A percentile compares a stretch with the other conserved stretches of the same genome.
phyloP scores from a whole-genome alignment of 805 yeast species.

The Yarrowia phangngaensis region DNA sequence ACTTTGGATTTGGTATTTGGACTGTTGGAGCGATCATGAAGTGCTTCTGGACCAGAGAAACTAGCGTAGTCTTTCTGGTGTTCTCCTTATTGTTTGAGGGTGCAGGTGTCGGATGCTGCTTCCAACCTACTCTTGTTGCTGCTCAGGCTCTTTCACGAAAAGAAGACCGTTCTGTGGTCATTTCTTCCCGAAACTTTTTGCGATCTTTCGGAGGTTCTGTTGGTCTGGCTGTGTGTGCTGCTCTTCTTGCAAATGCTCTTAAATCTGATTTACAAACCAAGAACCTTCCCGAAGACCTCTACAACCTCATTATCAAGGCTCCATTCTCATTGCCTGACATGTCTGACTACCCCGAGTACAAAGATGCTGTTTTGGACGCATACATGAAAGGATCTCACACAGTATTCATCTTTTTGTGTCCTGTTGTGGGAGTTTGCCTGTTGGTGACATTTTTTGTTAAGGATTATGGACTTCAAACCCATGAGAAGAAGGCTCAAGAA shows the following conservation, averaged over 20 bases:
- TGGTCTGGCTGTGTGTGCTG: constrained; percentile 48
- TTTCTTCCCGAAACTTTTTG: constrained; percentile 53
- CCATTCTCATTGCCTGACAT: constrained; percentile 29
- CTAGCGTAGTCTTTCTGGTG: constrained; percentile 41
- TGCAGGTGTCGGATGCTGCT: constrained; percentile 48
- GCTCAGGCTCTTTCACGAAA: constrained; percentile 51
- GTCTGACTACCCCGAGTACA: constrained; percentile 17
- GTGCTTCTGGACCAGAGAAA: constrained; percentile 38
- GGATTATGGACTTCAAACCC: constrained; percentile 28
- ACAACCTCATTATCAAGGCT: constrained; percentile 26
- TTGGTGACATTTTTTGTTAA: constrained; percentile 29
- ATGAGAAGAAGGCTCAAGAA: constrained; percentile 2
- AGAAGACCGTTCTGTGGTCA: constrained; percentile 56
- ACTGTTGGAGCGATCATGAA: constrained; percentile 44
- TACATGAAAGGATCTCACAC: constrained; percentile 29
- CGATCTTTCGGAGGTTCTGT: constrained; percentile 61
- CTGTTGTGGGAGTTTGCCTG: constrained; percentile 27
- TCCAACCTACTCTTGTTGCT: constrained; percentile 57
- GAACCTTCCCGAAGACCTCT: constrained; percentile 15
- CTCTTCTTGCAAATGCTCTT: constrained; percentile 33
- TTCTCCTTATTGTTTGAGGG: constrained; percentile 43
- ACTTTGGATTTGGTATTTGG: constrained; percentile 46
- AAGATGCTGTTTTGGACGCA: constrained; percentile 28
- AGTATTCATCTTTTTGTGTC: constrained; percentile 28
- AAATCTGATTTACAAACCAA: constrained; percentile 23